Conservation (phyloP, 306 rosid genomes). For the Vigna reflexopilosa region DNA sequence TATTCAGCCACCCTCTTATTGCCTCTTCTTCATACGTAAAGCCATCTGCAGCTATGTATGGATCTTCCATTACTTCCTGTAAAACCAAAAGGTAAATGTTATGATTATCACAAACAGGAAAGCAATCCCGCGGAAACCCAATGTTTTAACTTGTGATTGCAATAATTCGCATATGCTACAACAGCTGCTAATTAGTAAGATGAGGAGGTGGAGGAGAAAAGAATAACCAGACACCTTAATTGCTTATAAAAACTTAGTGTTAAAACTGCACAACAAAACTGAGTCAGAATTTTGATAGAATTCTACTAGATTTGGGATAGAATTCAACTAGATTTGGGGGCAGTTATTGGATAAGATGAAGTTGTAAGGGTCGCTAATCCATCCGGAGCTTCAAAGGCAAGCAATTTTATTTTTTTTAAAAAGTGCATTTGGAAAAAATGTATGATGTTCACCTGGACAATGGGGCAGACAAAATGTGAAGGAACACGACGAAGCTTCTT, state of each 20-base stretch:
- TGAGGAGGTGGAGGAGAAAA: not conserved
- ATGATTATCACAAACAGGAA: conserved; percentile 30
- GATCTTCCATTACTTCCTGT: conserved; percentile 94
- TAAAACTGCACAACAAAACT: not conserved
- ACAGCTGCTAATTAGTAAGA: conserved; percentile 8
- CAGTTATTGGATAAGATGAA: not conserved
- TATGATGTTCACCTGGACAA: conserved; percentile 74
- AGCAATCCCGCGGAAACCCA: not conserved
- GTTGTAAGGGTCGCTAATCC: not conserved
- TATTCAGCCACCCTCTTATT: conserved; percentile 86
- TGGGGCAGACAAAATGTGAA: conserved; percentile 95
- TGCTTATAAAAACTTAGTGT: not conserved
- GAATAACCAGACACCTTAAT: conserved; percentile 8
- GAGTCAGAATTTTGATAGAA: not conserved
- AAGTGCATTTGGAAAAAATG: conserved; percentile 31
- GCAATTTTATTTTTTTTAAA: not conserved
- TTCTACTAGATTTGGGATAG: conserved; percentile 16
- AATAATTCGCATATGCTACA: conserved; percentile 4
- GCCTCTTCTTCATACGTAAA: conserved; percentile 94
- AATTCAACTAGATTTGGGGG: conserved; percentile 22
- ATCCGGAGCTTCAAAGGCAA: not conserved
- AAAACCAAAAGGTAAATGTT: conserved; percentile 41
- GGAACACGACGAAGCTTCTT: conserved; percentile 77
- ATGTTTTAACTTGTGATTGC: not conserved
- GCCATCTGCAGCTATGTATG: conserved; percentile 96